phyloP scores from a whole-genome alignment of 2,329 filamentous ascomycete species.

The Calcarisporium arbuscula region DNA sequence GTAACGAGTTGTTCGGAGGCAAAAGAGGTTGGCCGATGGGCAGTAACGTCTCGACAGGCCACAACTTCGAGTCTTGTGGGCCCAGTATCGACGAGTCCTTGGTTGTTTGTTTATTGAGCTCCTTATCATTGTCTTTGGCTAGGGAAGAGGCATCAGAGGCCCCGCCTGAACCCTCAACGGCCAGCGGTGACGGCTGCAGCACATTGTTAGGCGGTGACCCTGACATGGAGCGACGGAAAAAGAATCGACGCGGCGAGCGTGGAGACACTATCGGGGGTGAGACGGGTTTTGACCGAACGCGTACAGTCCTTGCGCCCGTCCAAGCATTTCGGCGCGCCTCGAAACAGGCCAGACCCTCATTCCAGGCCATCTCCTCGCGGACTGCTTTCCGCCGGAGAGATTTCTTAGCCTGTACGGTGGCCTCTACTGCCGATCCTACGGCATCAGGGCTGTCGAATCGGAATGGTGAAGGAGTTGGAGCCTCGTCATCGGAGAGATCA shows the following conservation, averaged over 20 bases:
- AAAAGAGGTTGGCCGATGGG: conserved; percentile 70
- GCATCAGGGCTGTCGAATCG: conserved; percentile 45
- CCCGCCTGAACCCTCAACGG: conserved; percentile 27
- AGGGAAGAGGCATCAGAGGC: conserved; percentile 38
- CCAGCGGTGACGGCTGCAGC: too few species aligned
- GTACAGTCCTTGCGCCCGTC: conserved; percentile 67
- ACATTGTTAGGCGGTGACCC: conserved; percentile 30
- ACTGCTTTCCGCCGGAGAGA: conserved; percentile 50
- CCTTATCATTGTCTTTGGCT: conserved; percentile 28
- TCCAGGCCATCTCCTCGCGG: conserved; percentile 67
- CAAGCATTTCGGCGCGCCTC: conserved; percentile 72
- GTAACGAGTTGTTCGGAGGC: conserved; percentile 67
- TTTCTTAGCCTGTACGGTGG: conserved; percentile 40
- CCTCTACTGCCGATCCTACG: conserved; percentile 34
- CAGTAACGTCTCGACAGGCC: conserved; percentile 58
- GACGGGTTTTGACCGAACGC: conserved; percentile 41
- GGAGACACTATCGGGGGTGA: conserved; percentile 36
- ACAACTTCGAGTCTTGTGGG: too few species aligned
- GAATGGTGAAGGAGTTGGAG: conserved; percentile 37
- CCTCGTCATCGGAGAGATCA: conserved; percentile 47
- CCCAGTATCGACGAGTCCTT: conserved; percentile 23
- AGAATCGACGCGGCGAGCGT: conserved; percentile 42
- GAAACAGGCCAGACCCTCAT: conserved; percentile 76
- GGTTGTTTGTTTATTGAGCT: conserved; percentile 23
- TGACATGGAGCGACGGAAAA: conserved; percentile 41